Conservation (phyloP, 495 filamentous ascomycete species). For the Penicillium lagena region DNA sequence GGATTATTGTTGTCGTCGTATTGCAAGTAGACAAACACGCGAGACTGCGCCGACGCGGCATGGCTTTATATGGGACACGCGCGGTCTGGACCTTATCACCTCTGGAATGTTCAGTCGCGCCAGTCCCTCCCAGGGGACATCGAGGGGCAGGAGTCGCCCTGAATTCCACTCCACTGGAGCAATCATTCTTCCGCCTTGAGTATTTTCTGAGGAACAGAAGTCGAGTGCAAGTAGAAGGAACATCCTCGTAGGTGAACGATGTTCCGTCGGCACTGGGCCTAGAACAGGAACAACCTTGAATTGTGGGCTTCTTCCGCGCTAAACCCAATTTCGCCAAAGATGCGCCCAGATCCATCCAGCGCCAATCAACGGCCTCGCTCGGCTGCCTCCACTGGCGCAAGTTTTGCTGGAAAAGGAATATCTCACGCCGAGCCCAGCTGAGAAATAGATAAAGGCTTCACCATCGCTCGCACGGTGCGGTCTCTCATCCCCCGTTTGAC, state of each 20-base stretch:
- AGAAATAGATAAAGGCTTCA: too few relatives aligned
- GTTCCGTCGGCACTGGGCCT: too few relatives aligned
- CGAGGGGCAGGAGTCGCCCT: slow-evolving; percentile 18
- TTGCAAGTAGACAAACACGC: neutral
- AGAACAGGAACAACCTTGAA: too few relatives aligned
- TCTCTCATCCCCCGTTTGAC: neutral
- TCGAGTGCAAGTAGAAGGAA: too few relatives aligned
- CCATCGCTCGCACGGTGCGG: too few relatives aligned
- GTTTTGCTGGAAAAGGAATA: slow-evolving; percentile 12
- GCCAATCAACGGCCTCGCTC: slow-evolving; percentile 6
- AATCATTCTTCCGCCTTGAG: neutral
- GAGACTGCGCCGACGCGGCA: slow-evolving; percentile 5
- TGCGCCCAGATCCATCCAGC: slow-evolving; percentile 3
- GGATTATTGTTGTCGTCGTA: slow-evolving; percentile 1
- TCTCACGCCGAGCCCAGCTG: too few relatives aligned
- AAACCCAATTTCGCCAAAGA: slow-evolving; percentile 12
- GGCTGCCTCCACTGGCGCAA: slow-evolving; percentile 5
- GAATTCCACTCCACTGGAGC: slow-evolving; percentile 17
- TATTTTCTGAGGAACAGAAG: neutral
- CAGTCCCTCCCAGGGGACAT: slow-evolving; percentile 8
- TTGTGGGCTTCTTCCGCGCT: neutral
- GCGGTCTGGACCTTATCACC: slow-evolving; percentile 7
- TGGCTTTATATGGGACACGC: slow-evolving; percentile 10
- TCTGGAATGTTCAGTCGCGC: slow-evolving; percentile 17
- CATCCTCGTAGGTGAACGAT: too few relatives aligned